These are phyloP conservation scores for Geotrichum fermentans DNA, from an alignment of 1,139 yeast species.

Conservation along the genomic window DNA sequence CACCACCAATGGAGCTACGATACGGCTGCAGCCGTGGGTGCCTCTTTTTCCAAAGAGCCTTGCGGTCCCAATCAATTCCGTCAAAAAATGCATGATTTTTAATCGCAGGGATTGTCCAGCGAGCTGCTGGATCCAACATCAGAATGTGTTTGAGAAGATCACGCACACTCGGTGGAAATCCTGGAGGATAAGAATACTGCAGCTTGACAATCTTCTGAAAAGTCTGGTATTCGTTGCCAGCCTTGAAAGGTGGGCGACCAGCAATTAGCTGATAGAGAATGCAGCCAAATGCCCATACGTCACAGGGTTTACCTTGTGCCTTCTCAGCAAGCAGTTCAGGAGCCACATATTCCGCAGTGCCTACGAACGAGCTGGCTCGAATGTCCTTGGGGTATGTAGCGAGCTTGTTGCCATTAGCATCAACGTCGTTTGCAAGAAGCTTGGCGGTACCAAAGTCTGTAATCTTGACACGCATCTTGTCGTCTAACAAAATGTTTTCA, in stretches of 20 bases:
- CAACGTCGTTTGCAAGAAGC: conserved; percentile 52
- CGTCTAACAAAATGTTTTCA: conserved; percentile 75
- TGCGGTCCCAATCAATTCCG: conserved; percentile 62
- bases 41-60: conserved; percentile 59
- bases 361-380: conserved; percentile 78
- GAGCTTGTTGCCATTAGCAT: conserved; percentile 22
- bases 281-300: conserved; percentile 96
- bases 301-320: conserved; percentile 80
- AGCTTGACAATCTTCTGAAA: conserved; percentile 87
- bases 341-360: conserved; percentile 85
- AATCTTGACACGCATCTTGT: conserved; percentile 73
- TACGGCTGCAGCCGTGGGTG: conserved; percentile 85
- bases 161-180: conserved; percentile 65
- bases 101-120: conserved; percentile 61
- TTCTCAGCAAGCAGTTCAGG: conserved; percentile 88
- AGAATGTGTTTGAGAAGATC: conserved; percentile 68
- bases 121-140: conserved; percentile 56
- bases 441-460: conserved; percentile 99
- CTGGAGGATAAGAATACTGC: conserved; percentile 77
- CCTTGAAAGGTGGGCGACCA: conserved; percentile 95
- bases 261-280: conserved; percentile 88
- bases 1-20: conserved; percentile 37
- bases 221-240: conserved; percentile 87
- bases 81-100: conserved; percentile 73
- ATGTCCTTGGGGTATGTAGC: conserved; percentile 45